Conservation (phyloP, 2,329 filamentous ascomycete genomes). For the Verticillium albo-atrum region DNA sequence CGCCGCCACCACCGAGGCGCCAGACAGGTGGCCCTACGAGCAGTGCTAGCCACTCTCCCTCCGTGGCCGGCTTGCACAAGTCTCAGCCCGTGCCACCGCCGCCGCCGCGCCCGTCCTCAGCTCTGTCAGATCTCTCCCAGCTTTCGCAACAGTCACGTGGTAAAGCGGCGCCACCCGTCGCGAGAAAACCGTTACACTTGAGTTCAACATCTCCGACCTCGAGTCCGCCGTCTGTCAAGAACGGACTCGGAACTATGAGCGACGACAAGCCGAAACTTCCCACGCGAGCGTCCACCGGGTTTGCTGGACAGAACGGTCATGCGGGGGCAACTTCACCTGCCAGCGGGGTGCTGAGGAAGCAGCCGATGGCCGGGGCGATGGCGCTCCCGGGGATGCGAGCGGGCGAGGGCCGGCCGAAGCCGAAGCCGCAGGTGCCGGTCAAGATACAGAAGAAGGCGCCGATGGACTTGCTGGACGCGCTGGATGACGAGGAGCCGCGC, state of each 20-base stretch:
- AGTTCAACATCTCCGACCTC: constrained; percentile 23
- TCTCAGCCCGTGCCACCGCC: constrained; percentile 20
- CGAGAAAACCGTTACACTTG: constrained; percentile 59
- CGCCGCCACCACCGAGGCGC: constrained; percentile 40
- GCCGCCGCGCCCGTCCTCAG: constrained; percentile 26
- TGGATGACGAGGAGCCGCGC: constrained; percentile 37
- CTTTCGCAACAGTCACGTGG: constrained; percentile 23
- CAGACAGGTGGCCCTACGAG: constrained; percentile 19
- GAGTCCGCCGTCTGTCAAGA: constrained; percentile 14
- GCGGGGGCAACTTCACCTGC: background rate
- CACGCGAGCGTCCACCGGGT: constrained; percentile 8
- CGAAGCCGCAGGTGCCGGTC: constrained; percentile 7
- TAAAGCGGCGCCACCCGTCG: constrained; percentile 51
- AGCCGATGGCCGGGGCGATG: constrained; percentile 8
- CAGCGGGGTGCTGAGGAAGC: constrained; percentile 3
- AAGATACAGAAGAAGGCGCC: constrained; percentile 16
- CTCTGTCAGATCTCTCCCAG: constrained; percentile 28
- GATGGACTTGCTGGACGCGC: constrained; percentile 40
- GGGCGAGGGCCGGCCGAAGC: constrained; percentile 1
- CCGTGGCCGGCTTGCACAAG: constrained; percentile 3
- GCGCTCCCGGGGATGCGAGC: constrained; percentile 10
- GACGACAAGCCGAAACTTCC: constrained; percentile 13
- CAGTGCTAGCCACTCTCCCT: background rate
- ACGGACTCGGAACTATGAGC: constrained; percentile 9
- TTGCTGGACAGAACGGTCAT: background rate